Base-by-base conservation (phyloP, 129 eudicot species). In the Flaveria linearis region DNA sequence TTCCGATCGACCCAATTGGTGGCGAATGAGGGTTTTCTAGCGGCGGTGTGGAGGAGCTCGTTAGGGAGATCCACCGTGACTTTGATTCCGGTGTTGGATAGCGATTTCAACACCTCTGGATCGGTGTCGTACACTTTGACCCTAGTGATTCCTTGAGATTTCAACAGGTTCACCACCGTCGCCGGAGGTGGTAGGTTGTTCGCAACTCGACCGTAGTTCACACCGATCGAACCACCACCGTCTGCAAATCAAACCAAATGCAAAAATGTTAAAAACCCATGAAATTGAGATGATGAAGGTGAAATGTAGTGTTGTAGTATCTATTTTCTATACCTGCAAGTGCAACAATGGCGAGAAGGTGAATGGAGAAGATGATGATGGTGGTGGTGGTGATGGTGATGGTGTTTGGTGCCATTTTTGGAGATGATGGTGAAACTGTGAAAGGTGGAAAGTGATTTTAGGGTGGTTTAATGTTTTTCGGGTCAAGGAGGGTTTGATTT, bases 41-140 rank as follows among this genome's bases (percentile, higher is more conserved):
- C 96, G 22, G 93, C 95, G 41, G 83, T 30, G 58, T 14, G 63
- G 80, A 95, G 97, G 1, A 84, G 92, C 51, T 89, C 94, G 70
- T 95, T 95, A 1, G 99, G 99, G 55, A 95, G 92, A 69, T 89
- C 85, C 55, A 95, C 85, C 47, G 91, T 88, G 58, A 89, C 88
- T 36, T 73, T 85, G 7, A 91, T 89, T 14, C 82, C 86, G 63
- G 99, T 79, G 8, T 87, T 87, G 62, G 97, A 72, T 2, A 95
- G 47, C 0, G 99, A 85, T 7, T 63, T 78, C 69, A 95, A 97
- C 0, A 95, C 94, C 0, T 85, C 81, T 14, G 96, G 91, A 82
- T 95, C 97, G 15, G 97, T 76, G 75, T 95, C 99, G 81, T 95
- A 95, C 33, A 91, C 77, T 49, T 95, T 95, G 73, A 91, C 97